These are phyloP conservation scores for Aspergillus leporis DNA, from an alignment of 495 filamentous ascomycete species.

Conservation along the genomic window DNA sequence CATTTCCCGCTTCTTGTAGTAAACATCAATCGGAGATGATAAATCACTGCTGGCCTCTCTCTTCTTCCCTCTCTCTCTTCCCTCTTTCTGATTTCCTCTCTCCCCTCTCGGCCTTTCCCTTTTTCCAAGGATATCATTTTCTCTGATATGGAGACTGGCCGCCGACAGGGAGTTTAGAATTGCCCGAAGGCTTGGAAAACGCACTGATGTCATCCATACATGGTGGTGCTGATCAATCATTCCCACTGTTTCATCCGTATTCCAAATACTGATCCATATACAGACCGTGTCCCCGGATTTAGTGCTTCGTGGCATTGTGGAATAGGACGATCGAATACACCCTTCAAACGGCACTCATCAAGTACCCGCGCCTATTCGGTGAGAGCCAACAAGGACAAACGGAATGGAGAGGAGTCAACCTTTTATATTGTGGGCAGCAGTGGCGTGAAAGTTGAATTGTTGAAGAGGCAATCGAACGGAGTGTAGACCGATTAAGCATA, in stretches of 20 bases:
- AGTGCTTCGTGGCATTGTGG: neutral
- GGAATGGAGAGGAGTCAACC: neutral
- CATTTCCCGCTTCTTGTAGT: conserved; percentile 4
- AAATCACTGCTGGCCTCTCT: neutral
- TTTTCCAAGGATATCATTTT: neutral
- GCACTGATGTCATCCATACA: neutral
- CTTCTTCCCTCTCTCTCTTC: neutral
- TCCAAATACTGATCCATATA: neutral
- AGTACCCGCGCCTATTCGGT: neutral
- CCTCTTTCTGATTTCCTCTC: neutral
- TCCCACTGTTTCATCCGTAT: neutral
- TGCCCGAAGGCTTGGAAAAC: neutral
- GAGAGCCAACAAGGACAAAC: neutral
- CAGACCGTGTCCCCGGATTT: neutral
- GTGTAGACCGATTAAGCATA: neutral
- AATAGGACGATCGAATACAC: neutral
- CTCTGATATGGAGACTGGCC: neutral
- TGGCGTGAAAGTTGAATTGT: neutral
- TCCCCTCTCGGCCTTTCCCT: neutral
- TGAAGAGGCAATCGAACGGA: neutral
- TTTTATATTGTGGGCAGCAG: neutral
- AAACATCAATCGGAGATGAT: neutral
- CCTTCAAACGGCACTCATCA: conserved; percentile 1
- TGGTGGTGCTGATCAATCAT: neutral
- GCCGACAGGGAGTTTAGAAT: neutral